Base-by-base conservation (phyloP, 1,139 yeast genomes). In the Entelexis sorbosivorans region DNA sequence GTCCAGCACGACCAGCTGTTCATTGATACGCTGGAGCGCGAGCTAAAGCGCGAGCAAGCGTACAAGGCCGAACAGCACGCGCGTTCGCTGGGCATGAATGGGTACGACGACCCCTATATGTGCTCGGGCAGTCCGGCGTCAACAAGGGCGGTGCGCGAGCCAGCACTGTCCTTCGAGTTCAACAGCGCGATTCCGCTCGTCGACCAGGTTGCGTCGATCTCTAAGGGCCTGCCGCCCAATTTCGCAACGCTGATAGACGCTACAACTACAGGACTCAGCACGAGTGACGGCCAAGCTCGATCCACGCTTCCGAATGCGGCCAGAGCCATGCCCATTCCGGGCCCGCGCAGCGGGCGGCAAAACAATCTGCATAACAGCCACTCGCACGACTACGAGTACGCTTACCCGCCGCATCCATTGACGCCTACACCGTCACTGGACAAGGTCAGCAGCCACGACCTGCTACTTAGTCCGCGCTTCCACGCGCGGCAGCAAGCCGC, bases 11-110 rank as follows among this genome's bases (percentile, higher is more conserved):
- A 91, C 64, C 81, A 85, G 63, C 70, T 91, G 48, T 89, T 91
- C 76, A 81, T 91, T 3, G 98, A 91, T 67, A 97, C 97, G 0
- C 70, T 91, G 50, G 97, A 89, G 66, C 73, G 98, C 60, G 98
- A 91, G 64, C 70, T 89, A 63, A 89, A 87, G 66, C 81, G 85
- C 62, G 96, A 89, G 53, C 57, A 65, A 22, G 56, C 60, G 35
- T 62, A 61, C n/a, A 39, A 43, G 8, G 35, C 43, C 14, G 28
- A 24, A 14, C 36, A 36, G 34, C 61, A 59, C 38, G 58, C 35
- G 1, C 26, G 8, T 14, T 10, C 32, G 3, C 42, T 8, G n/a
- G 32, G 20, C 13, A n/a, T 26, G 6, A 9, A 10, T 11, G 42
- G 13, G 5, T 36, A 11, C 13, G 40, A 36, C 10, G 42, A 38